phyloP scores from a whole-genome alignment of 331 rosid species.

The Stylosanthes scabra region DNA sequence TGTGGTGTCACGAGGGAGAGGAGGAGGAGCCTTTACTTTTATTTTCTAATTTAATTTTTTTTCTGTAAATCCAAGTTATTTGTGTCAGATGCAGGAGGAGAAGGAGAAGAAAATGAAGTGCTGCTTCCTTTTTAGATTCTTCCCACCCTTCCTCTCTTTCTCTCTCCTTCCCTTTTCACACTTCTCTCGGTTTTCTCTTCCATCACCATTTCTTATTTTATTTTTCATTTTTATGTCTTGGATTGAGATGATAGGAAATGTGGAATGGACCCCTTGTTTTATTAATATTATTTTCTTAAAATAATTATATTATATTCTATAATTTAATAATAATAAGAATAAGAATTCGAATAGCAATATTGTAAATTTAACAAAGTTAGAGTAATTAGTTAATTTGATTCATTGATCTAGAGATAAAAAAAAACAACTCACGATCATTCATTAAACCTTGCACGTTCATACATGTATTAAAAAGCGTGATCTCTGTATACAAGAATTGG shows the following conservation, averaged over 20 bases:
- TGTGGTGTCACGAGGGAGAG: background rate
- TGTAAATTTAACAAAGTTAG: too few relatives aligned
- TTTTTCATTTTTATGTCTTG: background rate
- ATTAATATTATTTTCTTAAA: too few relatives aligned
- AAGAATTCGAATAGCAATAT: too few relatives aligned
- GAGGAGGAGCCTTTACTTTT: background rate
- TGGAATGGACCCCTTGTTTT: background rate
- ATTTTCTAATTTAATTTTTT: slow-evolving; percentile 35
- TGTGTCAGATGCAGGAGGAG: too few relatives aligned
- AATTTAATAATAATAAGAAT: too few relatives aligned
- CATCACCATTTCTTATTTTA: background rate
- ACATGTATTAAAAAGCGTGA: background rate
- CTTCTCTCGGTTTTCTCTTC: slow-evolving; percentile 25
- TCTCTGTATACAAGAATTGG: background rate
- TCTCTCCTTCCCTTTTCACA: slow-evolving; percentile 42
- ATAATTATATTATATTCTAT: too few relatives aligned
- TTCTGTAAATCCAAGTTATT: background rate
- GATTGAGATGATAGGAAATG: background rate
- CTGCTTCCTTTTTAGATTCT: slow-evolving; percentile 45
- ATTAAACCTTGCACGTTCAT: too few relatives aligned
- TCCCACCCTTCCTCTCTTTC: background rate
- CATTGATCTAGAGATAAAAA: too few relatives aligned
- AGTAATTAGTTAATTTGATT: too few relatives aligned
- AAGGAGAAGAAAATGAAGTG: slow-evolving; percentile 37
- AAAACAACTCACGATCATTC: too few relatives aligned